Evolutionary conservation across 2,329 filamentous ascomycete genomes (phyloP).

Genomic region (Dactylella cylindrospora): DNA sequence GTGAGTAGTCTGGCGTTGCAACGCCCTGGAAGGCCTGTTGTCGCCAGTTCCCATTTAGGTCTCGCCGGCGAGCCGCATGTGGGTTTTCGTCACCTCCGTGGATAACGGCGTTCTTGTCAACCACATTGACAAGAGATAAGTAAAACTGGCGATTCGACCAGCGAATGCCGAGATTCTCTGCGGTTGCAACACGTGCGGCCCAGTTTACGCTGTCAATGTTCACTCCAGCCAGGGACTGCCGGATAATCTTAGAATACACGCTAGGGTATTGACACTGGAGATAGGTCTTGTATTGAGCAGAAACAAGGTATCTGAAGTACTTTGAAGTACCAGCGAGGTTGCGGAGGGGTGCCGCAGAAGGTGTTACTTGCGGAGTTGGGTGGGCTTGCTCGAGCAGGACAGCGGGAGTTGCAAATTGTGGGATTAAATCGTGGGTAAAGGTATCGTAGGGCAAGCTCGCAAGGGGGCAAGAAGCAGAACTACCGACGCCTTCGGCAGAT

Average conservation of each 20-base stretch:
- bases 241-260: constrained; percentile 11
- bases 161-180: constrained; percentile 26
- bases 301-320: constrained; percentile 15
- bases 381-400: constrained; percentile 1
- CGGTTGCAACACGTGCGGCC: background rate
- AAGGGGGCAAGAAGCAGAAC: background rate
- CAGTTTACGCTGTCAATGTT: constrained; percentile 13
- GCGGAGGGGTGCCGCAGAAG: constrained; percentile 11
- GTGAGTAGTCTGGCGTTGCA: too few relatives aligned
- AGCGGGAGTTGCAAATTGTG: constrained; percentile 18
- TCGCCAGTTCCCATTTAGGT: too few relatives aligned
- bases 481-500: background rate
- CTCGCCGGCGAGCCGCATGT: too few relatives aligned
- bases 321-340: constrained; percentile 13
- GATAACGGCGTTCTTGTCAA: too few relatives aligned
- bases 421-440: constrained; percentile 37
- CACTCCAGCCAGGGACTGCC: background rate
- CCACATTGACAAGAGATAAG: constrained; percentile 1
- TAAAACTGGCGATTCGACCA: constrained; percentile 24
- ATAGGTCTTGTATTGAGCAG: constrained; percentile 30
- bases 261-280: constrained; percentile 26
- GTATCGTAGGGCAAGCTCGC: constrained; percentile 20
- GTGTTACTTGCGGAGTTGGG: background rate
- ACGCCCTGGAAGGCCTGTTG: too few relatives aligned
- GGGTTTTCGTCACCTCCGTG: too few relatives aligned